Conservation (phyloP, 1,139 yeast species). For the Blastobotrys petasosporus region DNA sequence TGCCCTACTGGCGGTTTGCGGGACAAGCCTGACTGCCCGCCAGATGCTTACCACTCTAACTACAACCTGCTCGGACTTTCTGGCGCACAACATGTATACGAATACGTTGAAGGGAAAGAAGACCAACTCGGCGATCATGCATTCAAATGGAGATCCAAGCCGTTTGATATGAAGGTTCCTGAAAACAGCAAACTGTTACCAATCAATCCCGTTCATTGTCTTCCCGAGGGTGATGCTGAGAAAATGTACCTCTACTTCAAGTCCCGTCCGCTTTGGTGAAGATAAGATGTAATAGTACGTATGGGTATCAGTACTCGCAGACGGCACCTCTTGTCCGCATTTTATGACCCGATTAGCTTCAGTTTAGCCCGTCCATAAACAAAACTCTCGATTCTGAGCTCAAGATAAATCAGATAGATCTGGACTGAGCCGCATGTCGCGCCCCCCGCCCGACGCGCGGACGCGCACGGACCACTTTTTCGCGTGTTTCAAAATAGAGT, state of each 20-base stretch:
- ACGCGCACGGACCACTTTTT: too few relatives aligned
- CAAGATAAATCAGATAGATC: too few relatives aligned
- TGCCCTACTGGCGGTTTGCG: slow-evolving; percentile 62
- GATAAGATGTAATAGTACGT: too few relatives aligned
- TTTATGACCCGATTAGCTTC: too few relatives aligned
- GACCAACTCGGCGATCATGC: slow-evolving; percentile 25
- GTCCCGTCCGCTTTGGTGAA: too few relatives aligned
- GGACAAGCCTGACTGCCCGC: slow-evolving; percentile 78
- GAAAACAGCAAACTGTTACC: slow-evolving; percentile 27
- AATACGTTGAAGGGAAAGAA: slow-evolving; percentile 25
- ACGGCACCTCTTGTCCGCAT: too few relatives aligned
- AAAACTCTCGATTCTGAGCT: too few relatives aligned
- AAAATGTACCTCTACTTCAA: slow-evolving; percentile 2
- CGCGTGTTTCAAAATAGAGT: too few relatives aligned
- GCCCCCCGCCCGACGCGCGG: too few relatives aligned
- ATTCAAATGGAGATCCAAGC: slow-evolving; percentile 27
- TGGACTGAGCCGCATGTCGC: too few relatives aligned
- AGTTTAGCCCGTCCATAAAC: too few relatives aligned
- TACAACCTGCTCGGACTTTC: slow-evolving; percentile 77
- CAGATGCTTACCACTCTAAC: slow-evolving; percentile 90
- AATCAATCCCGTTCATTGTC: slow-evolving; percentile 61
- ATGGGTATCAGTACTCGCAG: too few relatives aligned
- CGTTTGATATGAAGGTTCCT: background rate
- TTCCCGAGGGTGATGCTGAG: slow-evolving; percentile 42
- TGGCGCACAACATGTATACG: slow-evolving; percentile 52